These are phyloP conservation scores for Peronospora belbahrii DNA, from an alignment of 352 stramenopile species.

Conservation along the genomic window DNA sequence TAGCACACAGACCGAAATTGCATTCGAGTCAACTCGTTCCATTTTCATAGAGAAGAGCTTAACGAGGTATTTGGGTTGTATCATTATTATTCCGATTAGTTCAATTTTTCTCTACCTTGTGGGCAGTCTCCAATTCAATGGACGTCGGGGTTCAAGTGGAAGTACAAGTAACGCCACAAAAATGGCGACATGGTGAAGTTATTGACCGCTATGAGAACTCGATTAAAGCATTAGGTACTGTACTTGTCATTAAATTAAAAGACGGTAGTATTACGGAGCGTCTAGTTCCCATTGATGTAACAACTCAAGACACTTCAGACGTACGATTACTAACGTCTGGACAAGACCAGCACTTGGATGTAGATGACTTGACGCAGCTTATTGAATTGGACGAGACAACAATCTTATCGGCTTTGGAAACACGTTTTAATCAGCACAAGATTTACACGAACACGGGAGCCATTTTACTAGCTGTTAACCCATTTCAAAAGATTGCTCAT, in stretches of 20 bases:
- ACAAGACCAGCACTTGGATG: slow-evolving; percentile 29
- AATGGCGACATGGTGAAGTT: slow-evolving; percentile 44
- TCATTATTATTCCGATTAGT: too few species aligned
- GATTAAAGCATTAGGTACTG: slow-evolving; percentile 39
- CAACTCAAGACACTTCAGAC: slow-evolving; percentile 15
- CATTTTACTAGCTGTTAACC: slow-evolving; percentile 80
- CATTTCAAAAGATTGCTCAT: slow-evolving; percentile 60
- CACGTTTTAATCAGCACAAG: slow-evolving; percentile 58
- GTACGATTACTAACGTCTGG: slow-evolving; percentile 23
- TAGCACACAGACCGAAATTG: too few species aligned
- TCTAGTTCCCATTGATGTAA: slow-evolving; percentile 34
- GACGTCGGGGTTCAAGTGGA: slow-evolving; percentile 61
- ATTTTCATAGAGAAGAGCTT: too few species aligned
- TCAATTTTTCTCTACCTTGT: too few species aligned
- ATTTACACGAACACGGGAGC: slow-evolving; percentile 84
- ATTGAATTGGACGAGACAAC: slow-evolving; percentile 64
- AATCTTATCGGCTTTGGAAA: slow-evolving; percentile 62
- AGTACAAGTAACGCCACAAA: slow-evolving; percentile 34
- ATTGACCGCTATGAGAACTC: slow-evolving; percentile 59
- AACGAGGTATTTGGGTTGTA: too few species aligned
- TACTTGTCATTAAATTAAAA: slow-evolving; percentile 60
- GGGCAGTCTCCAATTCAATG: slow-evolving; percentile 24
- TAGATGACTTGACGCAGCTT: slow-evolving; percentile 80
- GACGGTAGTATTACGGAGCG: slow-evolving; percentile 45
- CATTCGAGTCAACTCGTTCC: too few species aligned